Evolutionary conservation across 2,329 filamentous ascomycete genomes (phyloP), one percentile per base, ranked within the genome.

Genomic region (Myriosclerotinia scirpicola): DNA sequence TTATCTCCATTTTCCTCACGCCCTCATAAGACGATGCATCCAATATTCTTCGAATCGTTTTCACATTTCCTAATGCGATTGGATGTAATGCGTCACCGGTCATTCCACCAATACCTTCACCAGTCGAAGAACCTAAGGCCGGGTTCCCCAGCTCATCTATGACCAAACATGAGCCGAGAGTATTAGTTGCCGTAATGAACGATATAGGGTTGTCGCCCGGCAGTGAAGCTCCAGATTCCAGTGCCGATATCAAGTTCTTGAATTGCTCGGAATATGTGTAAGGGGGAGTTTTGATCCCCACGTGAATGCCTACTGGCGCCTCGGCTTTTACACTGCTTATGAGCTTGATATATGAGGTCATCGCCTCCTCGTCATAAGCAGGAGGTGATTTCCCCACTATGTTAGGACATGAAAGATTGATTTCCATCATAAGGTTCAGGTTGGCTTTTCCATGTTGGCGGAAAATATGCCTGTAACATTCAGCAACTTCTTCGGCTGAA

Each of bases 321-420:
- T 44, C 69, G 2, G 52, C 61, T 34, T 55, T 64, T 2, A 55
- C 68, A 38, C 69, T 14, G 0, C 40, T 30, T 36, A 67, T 56
- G 20, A 26, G 77, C 1, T 71, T 69, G 2, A 93, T 78, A 69
- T 91, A 92, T 6, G 77, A 76, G 0, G 75, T 69, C 3, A 93
- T 75, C 0, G 82, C 79, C 0, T 71, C 70, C 0, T 80, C 76
- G 9, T 84, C 82, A 75, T 93, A 93, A 0, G 90, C 90, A 7
- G 90, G 90, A 0, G 91, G 91, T 0, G 90, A 87, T 56, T 84
- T 83, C 22, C 80, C 79, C 0, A 84, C 81, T 60, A 93, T 93
- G 73, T 94, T 93, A 0, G 91, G 91, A 71, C 91, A 93, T 42
- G 86, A 90, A 40, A 93, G 84, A 74, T 94, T 94, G 73, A 93